These are phyloP conservation scores for Monosporascus sp. DNA, from an alignment of 2,329 filamentous ascomycete genomes.

Conservation along the genomic window DNA sequence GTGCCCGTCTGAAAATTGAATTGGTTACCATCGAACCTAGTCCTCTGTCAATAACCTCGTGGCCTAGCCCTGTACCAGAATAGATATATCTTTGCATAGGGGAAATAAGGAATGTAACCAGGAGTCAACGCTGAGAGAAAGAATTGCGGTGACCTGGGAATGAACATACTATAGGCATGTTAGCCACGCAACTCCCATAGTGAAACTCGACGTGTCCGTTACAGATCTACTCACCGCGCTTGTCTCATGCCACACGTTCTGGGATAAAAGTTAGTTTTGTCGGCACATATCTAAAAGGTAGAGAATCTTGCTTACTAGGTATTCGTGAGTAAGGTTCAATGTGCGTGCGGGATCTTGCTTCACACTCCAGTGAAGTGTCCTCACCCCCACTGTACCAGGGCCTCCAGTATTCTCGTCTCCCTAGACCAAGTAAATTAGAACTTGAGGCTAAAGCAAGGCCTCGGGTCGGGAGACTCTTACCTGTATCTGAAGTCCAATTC, in stretches of 20 bases:
- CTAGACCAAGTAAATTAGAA: neutral
- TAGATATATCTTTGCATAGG: too few species aligned
- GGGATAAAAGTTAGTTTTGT: slow-evolving; percentile 17
- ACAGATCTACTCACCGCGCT: neutral
- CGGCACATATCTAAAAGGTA: neutral
- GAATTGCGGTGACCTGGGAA: neutral
- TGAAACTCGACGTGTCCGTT: neutral
- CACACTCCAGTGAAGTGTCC: slow-evolving; percentile 26
- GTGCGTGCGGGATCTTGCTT: slow-evolving; percentile 23
- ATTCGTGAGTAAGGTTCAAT: slow-evolving; percentile 29
- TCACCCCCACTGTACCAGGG: slow-evolving; percentile 27
- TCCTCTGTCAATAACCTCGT: neutral
- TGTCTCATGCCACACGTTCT: slow-evolving; percentile 30
- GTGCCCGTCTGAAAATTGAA: slow-evolving; percentile 30
- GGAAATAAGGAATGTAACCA: too few species aligned
- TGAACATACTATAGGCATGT: neutral
- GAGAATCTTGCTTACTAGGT: slow-evolving; percentile 16
- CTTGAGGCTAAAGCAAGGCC: neutral
- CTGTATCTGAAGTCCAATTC: slow-evolving; percentile 38
- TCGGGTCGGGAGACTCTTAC: neutral
- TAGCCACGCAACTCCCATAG: neutral
- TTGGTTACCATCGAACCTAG: slow-evolving; percentile 17
- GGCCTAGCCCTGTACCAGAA: too few species aligned
- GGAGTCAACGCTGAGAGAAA: too few species aligned
- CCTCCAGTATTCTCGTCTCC: slow-evolving; percentile 35